These are phyloP conservation scores for Rhodotorula kratochvilovae DNA, from an alignment of 768 basidiomycete species.

Conservation along the genomic window DNA sequence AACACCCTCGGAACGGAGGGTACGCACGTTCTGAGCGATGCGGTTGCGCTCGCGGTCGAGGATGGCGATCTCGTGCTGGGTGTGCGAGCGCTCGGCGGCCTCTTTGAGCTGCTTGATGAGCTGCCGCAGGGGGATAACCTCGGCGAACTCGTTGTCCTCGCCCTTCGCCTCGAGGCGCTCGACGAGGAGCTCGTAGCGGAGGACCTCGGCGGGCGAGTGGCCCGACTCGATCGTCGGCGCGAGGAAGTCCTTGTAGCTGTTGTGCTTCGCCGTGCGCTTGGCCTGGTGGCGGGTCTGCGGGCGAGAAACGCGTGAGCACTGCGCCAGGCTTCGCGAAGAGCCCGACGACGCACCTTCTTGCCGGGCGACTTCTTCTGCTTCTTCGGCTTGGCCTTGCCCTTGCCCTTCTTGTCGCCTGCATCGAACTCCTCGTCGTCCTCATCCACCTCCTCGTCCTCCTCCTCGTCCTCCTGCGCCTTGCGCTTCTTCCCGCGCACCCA, in stretches of 20 bases:
- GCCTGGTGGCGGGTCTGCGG: conserved; percentile 6
- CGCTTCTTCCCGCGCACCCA: not conserved
- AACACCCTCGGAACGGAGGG: too few relatives aligned
- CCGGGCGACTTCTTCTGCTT: not conserved
- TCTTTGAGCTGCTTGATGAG: conserved; percentile 27
- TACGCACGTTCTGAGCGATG: not conserved
- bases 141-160: conserved; percentile 23
- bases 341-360: not conserved
- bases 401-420: not conserved
- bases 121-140: conserved; percentile 10
- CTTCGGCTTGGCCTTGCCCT: conserved; percentile 3
- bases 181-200: conserved; percentile 35
- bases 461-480: not conserved
- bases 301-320: not conserved
- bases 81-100: conserved; percentile 7
- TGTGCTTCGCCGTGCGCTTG: conserved; percentile 13
- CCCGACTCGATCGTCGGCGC: conserved; percentile 27
- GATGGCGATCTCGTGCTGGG: conserved; percentile 21
- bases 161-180: conserved; percentile 31
- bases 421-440: not conserved
- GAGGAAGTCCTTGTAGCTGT: conserved; percentile 12
- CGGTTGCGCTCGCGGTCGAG: conserved; percentile 25
- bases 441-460: not conserved
- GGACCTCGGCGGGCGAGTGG: conserved; percentile 10
- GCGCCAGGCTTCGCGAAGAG: not conserved